Conservation (phyloP, 2,329 filamentous ascomycete species). For the Aspergillus neotritici region DNA sequence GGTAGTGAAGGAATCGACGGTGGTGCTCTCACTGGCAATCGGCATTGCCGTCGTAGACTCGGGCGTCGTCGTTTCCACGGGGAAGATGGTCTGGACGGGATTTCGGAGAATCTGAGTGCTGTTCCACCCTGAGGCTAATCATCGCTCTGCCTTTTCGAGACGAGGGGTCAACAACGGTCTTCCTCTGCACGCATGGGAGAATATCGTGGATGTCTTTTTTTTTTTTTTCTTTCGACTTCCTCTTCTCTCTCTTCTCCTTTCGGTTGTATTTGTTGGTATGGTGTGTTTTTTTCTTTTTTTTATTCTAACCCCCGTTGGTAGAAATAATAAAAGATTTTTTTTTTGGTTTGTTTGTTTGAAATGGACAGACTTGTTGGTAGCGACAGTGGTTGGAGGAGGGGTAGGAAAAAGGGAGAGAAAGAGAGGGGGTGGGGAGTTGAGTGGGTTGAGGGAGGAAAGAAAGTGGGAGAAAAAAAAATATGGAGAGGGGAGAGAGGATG, state of each 20-base stretch:
- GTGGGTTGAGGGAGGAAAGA: not conserved
- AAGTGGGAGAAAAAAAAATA: conserved; percentile 3
- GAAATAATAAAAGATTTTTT: no score
- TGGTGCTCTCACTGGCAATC: conserved; percentile 39
- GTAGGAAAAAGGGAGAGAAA: not conserved
- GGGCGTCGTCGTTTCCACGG: conserved; percentile 29
- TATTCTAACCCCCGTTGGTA: no score
- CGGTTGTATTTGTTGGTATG: not conserved
- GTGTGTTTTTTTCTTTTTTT: no score
- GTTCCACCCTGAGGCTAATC: conserved; percentile 41
- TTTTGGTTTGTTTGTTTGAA: no score
- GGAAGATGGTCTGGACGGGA: conserved; percentile 31
- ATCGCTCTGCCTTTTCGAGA: conserved; percentile 37
- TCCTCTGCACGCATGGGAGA: conserved; percentile 6
- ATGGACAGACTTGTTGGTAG: not conserved
- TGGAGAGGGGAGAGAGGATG: not conserved
- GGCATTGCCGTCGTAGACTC: conserved; percentile 34
- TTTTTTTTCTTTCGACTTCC: not conserved
- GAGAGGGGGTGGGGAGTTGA: conserved; percentile 2
- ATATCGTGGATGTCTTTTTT: not conserved
- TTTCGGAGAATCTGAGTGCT: conserved; percentile 38
- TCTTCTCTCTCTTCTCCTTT: conserved; percentile 1
- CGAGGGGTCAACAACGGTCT: conserved; percentile 23
- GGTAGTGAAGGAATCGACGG: conserved; percentile 25
- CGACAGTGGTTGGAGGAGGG: not conserved